A percentile compares a stretch with the other conserved stretches of the same genome.
Evolutionary conservation across 352 stramenopile genomes (phyloP).

Genomic region (Phytopythium montanum): DNA sequence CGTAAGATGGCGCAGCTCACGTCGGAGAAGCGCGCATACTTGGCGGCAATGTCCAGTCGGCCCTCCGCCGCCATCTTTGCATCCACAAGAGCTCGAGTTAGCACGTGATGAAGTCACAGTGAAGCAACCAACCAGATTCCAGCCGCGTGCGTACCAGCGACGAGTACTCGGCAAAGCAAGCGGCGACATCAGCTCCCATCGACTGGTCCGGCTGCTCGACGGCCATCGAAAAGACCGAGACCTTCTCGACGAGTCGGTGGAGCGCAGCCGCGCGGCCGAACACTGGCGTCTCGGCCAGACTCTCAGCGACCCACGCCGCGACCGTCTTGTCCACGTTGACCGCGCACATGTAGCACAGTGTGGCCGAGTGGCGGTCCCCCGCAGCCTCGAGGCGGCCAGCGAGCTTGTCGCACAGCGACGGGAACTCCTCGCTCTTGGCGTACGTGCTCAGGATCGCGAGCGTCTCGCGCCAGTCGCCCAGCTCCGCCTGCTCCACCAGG

Average conservation of each 20-base stretch:
- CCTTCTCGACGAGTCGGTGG: conserved; percentile 96
- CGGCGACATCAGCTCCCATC: conserved; percentile 84
- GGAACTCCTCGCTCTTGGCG: conserved; percentile 96
- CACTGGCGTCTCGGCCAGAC: conserved; percentile 68
- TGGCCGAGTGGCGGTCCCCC: conserved; percentile 90
- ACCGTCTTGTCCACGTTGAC: conserved; percentile 88
- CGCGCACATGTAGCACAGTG: conserved; percentile 97
- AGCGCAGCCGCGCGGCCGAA: conserved; percentile 79
- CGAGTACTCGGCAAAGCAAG: conserved; percentile 92
- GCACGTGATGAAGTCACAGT: background rate
- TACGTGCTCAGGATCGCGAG: conserved; percentile 98
- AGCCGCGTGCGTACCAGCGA: conserved; percentile 52
- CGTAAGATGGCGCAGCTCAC: conserved; percentile 78
- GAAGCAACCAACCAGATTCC: conserved; percentile 4
- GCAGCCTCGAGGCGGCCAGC: conserved; percentile 89
- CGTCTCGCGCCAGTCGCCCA: conserved; percentile 96
- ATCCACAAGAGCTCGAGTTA: conserved; percentile 3
- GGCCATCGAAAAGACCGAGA: conserved; percentile 92
- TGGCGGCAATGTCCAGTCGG: conserved; percentile 88
- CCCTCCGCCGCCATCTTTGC: conserved; percentile 91
- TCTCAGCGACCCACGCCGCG: conserved; percentile 89
- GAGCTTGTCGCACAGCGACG: conserved; percentile 92
- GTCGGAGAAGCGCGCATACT: conserved; percentile 87
- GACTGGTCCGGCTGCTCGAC: conserved; percentile 81
- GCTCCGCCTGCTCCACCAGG: conserved; percentile 86